Evolutionary conservation across 2,329 filamentous ascomycete genomes (phyloP), one percentile per base, ranked within the genome.

Genomic region (Alternaria viburni): DNA sequence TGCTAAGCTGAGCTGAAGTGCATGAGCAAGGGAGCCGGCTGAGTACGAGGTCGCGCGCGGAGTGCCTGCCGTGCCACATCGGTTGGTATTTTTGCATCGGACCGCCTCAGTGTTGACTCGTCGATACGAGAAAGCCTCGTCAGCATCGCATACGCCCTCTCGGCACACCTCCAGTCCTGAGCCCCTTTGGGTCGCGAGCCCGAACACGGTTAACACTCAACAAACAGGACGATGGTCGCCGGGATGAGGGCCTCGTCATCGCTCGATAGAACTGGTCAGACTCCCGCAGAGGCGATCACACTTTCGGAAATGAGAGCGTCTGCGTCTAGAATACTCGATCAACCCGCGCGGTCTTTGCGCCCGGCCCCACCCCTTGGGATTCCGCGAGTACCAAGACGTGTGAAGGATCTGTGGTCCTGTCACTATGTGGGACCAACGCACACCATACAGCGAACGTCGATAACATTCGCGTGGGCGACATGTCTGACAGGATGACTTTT

Each of bases 281-380:
- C 59, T 54, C 55, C 49, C 28, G 49, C 49, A 36, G 36, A 44
- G 43, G 47, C 59, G 36, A 49, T 23, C 45, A 30, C 21, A 28
- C 52, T 21, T 43, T 50, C 59, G 55, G 55, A 62, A 57, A 62
- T 62, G 59, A 62, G 26, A 50, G 26, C 44, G 54, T 41, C 17
- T 45, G 47, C 32, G 59, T 54, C 59, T 62, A 59, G 59, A 62
- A 62, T 59, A 46, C 46, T 52, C 30, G 56, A 59, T 59, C 59
- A 25, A 52, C 49, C 55, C 59, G 49, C 56, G 47, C 59, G 41
- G 59, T 51, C 55, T 51, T 50, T 44, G 49, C 28, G 55, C 30
- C 17, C 59, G 30, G 59, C 55, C 59, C 59, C 59, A 52, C 59
- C 59, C 47, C 59, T 62, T 52, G 21, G 17, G 30, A 52, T 30